Conservation (phyloP, 2,329 filamentous ascomycete species). For the Arthrobotrys entomopaga region DNA sequence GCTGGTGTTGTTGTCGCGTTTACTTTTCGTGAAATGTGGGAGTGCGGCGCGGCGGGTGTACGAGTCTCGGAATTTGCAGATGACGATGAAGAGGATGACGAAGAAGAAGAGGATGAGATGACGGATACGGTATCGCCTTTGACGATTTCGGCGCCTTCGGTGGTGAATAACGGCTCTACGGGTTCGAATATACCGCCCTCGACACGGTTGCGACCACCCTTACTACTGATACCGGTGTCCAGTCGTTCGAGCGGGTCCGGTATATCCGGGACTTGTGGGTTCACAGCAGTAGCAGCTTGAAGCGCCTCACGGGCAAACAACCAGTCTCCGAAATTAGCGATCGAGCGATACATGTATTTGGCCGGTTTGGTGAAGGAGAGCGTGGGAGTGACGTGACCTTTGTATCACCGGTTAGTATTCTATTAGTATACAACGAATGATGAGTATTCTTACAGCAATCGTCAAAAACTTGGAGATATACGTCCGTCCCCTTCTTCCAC, state of each 20-base stretch:
- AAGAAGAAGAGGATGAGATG: constrained; percentile 36
- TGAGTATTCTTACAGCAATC: constrained; percentile 73
- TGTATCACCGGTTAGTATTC: not conserved
- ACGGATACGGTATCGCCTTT: constrained; percentile 27
- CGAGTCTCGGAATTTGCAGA: constrained; percentile 3
- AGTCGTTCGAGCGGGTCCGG: not conserved
- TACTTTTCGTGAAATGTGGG: constrained; percentile 28
- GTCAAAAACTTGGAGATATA: constrained; percentile 96
- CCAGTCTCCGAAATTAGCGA: constrained; percentile 95
- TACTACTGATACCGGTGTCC: not conserved
- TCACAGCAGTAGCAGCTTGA: not conserved
- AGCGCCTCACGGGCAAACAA: constrained; percentile 73
- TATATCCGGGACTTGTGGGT: constrained; percentile 24
- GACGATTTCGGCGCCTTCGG: constrained; percentile 36
- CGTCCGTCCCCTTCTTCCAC: constrained; percentile 71
- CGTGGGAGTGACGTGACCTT: constrained; percentile 72
- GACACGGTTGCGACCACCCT: too few relatives aligned
- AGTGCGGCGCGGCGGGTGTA: not conserved
- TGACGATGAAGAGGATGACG: not conserved
- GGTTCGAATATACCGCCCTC: constrained; percentile 1
- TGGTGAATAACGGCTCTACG: constrained; percentile 30
- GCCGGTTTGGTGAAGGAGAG: constrained; percentile 96
- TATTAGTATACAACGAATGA: not conserved
- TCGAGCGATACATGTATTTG: constrained; percentile 92
- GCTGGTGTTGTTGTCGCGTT: not conserved